These are phyloP conservation scores for Yamadazyma dushanensis DNA, from an alignment of 1,139 yeast species.

Conservation along the genomic window DNA sequence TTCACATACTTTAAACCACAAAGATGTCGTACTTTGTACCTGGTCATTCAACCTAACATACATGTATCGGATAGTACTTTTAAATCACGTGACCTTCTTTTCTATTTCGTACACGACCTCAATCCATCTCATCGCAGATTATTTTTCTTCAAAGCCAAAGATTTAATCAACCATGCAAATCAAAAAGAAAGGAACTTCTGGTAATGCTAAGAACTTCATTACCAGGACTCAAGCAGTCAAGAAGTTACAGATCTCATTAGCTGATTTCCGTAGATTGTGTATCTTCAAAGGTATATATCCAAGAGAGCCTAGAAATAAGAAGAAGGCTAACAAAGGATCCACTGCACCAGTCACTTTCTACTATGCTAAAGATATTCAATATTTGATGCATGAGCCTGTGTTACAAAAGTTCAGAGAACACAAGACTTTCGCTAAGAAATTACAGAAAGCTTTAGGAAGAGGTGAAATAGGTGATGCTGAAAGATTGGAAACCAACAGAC, in stretches of 20 bases:
- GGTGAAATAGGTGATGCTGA: constrained; percentile 91
- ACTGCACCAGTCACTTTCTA: constrained; percentile 96
- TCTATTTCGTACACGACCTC: too few relatives aligned
- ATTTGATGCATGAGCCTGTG: constrained; percentile 93
- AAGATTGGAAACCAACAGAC: constrained; percentile 76
- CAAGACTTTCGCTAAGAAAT: constrained; percentile 88
- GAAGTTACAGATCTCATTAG: constrained; percentile 87
- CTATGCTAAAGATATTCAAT: constrained; percentile 91
- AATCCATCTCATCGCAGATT: constrained; percentile 15
- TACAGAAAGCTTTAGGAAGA: constrained; percentile 86
- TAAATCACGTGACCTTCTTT: too few relatives aligned
- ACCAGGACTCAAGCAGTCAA: constrained; percentile 95
- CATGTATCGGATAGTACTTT: too few relatives aligned
- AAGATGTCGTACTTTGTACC: too few relatives aligned
- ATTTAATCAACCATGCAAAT: constrained; percentile 28
- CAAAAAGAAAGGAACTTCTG: constrained; percentile 80
- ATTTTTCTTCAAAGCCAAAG: constrained; percentile 7
- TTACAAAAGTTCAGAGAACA: constrained; percentile 91
- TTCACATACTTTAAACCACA: not conserved
- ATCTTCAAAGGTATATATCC: constrained; percentile 96
- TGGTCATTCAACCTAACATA: too few relatives aligned
- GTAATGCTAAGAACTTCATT: constrained; percentile 90
- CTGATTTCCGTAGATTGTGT: constrained; percentile 97
- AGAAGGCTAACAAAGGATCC: constrained; percentile 96
- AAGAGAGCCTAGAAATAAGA: constrained; percentile 93